A percentile compares a stretch with the other conserved stretches of the same genome.
phyloP scores from a whole-genome alignment of 441 rosid genomes.

The Melastoma candidum region DNA sequence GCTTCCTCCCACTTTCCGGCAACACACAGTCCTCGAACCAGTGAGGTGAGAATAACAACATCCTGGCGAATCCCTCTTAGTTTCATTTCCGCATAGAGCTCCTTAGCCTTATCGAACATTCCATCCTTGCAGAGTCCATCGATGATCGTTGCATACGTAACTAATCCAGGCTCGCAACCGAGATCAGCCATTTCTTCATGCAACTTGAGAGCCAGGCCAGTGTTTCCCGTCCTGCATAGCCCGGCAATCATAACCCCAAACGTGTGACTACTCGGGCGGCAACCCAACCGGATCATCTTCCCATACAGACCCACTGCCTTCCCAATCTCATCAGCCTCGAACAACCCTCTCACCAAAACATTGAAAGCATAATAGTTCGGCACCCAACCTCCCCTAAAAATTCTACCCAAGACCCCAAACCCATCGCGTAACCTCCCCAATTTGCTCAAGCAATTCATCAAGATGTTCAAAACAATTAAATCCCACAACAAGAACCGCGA shows the following conservation, averaged over 20 bases:
- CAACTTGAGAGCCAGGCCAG: slow-evolving; percentile 19
- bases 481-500: slow-evolving; percentile 13
- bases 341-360: slow-evolving; percentile 24
- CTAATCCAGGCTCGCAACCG: slow-evolving; percentile 12
- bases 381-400: slow-evolving; percentile 20
- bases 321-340: slow-evolving; percentile 11
- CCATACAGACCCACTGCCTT: slow-evolving; percentile 17
- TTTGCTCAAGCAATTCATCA: slow-evolving; percentile 21
- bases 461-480: slow-evolving; percentile 19
- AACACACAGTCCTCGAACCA: slow-evolving; percentile 18
- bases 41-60: slow-evolving; percentile 12
- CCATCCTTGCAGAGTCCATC: slow-evolving; percentile 16
- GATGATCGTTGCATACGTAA: slow-evolving; percentile 9
- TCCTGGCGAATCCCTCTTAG: slow-evolving; percentile 6
- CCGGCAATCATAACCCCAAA: slow-evolving; percentile 20
- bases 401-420: slow-evolving; percentile 18
- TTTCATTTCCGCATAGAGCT: slow-evolving; percentile 19
- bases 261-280: slow-evolving; percentile 17
- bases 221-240: slow-evolving; percentile 20
- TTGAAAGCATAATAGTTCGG: slow-evolving; percentile 24
- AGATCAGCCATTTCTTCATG: slow-evolving; percentile 22
- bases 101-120: slow-evolving; percentile 10
- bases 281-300: slow-evolving; percentile 20
- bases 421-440: slow-evolving; percentile 15
- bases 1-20: slow-evolving; percentile 15